Conservation (phyloP, 169 alveolate genomes). For the Plasmodium blacklocki region DNA sequence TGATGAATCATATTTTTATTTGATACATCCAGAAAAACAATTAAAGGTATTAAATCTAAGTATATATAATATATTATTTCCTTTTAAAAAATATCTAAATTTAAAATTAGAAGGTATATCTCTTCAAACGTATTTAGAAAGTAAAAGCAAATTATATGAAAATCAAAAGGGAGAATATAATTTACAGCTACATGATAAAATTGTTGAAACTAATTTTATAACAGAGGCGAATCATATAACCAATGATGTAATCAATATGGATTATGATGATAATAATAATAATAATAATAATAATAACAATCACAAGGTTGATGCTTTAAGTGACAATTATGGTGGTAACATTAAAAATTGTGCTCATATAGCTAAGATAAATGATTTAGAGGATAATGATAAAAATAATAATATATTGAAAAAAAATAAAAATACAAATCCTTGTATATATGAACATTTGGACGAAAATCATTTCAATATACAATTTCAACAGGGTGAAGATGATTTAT, state of each 20-base stretch:
- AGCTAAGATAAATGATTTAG: background rate
- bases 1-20: conserved; percentile 50
- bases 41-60: conserved; percentile 32
- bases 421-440: background rate
- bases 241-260: background rate
- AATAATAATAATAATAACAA: background rate
- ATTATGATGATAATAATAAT: conserved; percentile 48
- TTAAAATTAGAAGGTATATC: conserved; percentile 30
- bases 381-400: conserved; percentile 2
- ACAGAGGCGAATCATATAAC: background rate
- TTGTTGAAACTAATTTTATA: background rate
- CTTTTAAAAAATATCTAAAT: conserved; percentile 59
- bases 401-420: background rate
- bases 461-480: conserved; percentile 5
- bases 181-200: background rate
- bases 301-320: background rate
- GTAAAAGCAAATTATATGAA: conserved; percentile 5
- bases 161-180: background rate
- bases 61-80: conserved; percentile 48
- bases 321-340: background rate
- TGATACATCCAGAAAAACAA: conserved; percentile 58
- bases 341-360: background rate
- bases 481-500: conserved; percentile 26
- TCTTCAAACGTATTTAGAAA: conserved; percentile 13
- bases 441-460: background rate